Conservation (phyloP, 768 basidiomycete species). For the Ramaria sp. region DNA sequence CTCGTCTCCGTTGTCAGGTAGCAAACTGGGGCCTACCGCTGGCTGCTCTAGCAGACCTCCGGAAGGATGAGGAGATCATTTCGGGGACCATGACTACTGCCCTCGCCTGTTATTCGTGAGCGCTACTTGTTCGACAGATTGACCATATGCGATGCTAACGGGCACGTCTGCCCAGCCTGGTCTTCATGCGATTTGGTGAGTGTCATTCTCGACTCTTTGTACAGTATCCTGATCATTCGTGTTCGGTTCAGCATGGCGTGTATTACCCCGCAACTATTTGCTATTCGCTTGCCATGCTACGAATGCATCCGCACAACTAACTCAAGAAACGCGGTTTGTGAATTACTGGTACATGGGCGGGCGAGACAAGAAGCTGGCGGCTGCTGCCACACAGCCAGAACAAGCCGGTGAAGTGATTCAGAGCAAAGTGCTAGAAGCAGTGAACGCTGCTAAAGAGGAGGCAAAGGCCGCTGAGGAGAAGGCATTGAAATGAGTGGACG, state of each 20-base stretch:
- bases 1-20: conserved; percentile 38
- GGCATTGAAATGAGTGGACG: not conserved
- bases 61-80: conserved; percentile 92
- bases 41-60: conserved; percentile 83
- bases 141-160: conserved; percentile 23
- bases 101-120: conserved; percentile 85
- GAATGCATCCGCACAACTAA: conserved; percentile 75
- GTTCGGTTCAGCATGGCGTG: conserved; percentile 66
- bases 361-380: conserved; percentile 52
- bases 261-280: conserved; percentile 92
- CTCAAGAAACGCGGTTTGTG: conserved; percentile 77
- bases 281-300: conserved; percentile 91
- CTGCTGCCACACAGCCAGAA: conserved; percentile 15
- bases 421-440: conserved; percentile 35
- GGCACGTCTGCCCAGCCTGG: conserved; percentile 31
- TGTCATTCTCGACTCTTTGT: conserved; percentile 12
- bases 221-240: conserved; percentile 7
- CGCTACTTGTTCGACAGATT: conserved; percentile 17
- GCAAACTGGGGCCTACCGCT: conserved; percentile 98
- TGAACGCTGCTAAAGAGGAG: conserved; percentile 34
- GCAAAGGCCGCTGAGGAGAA: conserved; percentile 20
- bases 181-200: conserved; percentile 94
- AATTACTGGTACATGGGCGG: conserved; percentile 91
- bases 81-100: conserved; percentile 96
- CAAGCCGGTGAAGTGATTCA: conserved; percentile 14